Conservation (phyloP, 768 basidiomycete species). For the Mycena indigotica region DNA sequence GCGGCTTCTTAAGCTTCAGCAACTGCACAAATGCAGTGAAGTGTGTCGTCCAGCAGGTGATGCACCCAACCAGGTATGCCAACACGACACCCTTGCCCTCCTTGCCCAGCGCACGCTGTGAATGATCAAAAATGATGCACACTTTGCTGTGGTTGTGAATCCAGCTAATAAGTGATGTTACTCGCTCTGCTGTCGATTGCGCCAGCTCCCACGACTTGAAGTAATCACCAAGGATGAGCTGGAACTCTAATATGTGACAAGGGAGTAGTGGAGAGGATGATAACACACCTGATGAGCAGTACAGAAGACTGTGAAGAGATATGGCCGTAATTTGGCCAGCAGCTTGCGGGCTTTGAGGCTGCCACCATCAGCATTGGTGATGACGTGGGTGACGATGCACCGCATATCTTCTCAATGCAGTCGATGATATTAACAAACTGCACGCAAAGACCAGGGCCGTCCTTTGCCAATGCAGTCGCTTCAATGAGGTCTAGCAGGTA, state of each 20-base stretch:
- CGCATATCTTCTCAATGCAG: constrained; percentile 2
- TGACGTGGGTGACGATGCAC: constrained; percentile 9
- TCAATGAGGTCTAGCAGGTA: constrained; percentile 10
- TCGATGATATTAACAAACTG: constrained; percentile 7
- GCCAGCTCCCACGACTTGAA: constrained; percentile 26
- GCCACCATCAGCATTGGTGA: constrained; percentile 8
- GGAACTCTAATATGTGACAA: not conserved
- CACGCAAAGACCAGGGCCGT: constrained; percentile 1
- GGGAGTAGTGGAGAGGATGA: not conserved
- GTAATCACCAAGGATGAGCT: constrained; percentile 16
- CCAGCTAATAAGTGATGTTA: constrained; percentile 31
- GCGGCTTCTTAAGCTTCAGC: constrained; percentile 3
- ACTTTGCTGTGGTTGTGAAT: constrained; percentile 29
- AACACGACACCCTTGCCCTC: constrained; percentile 20
- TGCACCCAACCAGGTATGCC: constrained; percentile 6
- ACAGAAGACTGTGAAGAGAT: constrained; percentile 1
- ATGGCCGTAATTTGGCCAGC: constrained; percentile 4
- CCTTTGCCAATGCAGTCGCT: constrained; percentile 3
- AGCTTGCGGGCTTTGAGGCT: constrained; percentile 5
- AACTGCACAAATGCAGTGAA: constrained; percentile 6
- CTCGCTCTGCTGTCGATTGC: constrained; percentile 25
- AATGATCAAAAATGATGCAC: constrained; percentile 27
- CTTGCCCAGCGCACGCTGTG: constrained; percentile 21
- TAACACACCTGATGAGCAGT: constrained; percentile 12
- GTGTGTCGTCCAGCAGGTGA: constrained; percentile 6